phyloP scores from a whole-genome alignment of 176 grass and related monocot genomes.

The Ensete glaucum region DNA sequence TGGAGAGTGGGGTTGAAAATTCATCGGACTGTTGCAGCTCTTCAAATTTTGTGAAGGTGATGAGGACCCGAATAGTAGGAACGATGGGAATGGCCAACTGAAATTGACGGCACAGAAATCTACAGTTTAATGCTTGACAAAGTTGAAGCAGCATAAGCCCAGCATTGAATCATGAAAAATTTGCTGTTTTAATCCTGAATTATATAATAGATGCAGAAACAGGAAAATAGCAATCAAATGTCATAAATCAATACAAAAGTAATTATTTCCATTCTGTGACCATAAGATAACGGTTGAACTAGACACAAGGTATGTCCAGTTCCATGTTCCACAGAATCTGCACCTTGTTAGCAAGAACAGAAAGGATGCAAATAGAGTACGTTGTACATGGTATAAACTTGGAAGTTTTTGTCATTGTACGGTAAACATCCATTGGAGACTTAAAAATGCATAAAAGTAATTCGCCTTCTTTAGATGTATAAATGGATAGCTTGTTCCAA shows the following conservation, averaged over 20 bases:
- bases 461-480: too few relatives aligned
- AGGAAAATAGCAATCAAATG: too few relatives aligned
- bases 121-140: constrained; percentile 1
- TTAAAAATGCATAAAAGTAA: too few relatives aligned
- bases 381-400: too few relatives aligned
- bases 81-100: constrained; percentile 95
- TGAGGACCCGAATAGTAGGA: constrained; percentile 85
- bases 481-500: too few relatives aligned
- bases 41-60: constrained; percentile 98
- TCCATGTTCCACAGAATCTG: too few relatives aligned
- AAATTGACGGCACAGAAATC: constrained; percentile 15
- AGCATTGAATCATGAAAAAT: background rate
- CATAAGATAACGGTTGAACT: background rate
- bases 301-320: background rate
- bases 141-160: background rate
- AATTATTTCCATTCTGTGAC: too few relatives aligned
- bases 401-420: too few relatives aligned
- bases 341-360: too few relatives aligned
- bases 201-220: background rate
- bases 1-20: constrained; percentile 82
- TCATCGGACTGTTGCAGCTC: constrained; percentile 71
- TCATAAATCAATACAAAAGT: too few relatives aligned
- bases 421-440: too few relatives aligned
- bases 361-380: too few relatives aligned
- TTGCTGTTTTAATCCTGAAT: background rate